These are phyloP conservation scores for Adiantum capillusveneris DNA, from an alignment of 75 land plant species.

Conservation along the genomic window DNA sequence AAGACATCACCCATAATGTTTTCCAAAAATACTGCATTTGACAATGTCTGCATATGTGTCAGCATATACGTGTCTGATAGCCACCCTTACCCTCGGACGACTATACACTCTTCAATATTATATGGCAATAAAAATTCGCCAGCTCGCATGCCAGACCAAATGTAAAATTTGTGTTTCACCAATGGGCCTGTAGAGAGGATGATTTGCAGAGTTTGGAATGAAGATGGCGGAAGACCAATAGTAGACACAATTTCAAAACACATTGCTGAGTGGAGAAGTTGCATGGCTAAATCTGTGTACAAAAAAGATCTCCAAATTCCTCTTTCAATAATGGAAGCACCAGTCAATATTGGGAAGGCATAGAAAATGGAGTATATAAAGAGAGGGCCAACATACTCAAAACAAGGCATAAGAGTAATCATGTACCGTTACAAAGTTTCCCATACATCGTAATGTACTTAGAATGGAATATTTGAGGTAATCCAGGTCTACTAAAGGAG, in stretches of 20 bases:
- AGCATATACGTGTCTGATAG: no score
- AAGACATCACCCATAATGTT: no score
- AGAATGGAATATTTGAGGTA: no score
- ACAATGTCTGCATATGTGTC: no score
- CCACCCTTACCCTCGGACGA: conserved; percentile 72
- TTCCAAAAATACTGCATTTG: no score
- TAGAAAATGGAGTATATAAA: conserved; percentile 79
- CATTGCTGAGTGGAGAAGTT: conserved; percentile 83
- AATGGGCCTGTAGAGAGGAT: conserved; percentile 87
- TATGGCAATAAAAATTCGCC: conserved; percentile 74
- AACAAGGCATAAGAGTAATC: no score
- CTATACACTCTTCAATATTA: conserved; percentile 68
- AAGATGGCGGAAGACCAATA: conserved; percentile 85
- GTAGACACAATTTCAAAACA: conserved; percentile 82
- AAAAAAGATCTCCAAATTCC: conserved; percentile 85
- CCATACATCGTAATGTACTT: no score
- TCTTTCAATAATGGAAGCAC: conserved; percentile 91
- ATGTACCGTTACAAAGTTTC: no score
- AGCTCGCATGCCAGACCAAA: conserved; percentile 67
- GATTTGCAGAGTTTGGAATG: conserved; percentile 89
- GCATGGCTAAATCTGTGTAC: conserved; percentile 96
- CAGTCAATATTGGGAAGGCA: conserved; percentile 82
- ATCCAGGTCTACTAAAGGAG: no score
- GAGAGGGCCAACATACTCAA: conserved; percentile 84
- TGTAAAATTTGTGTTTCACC: conserved; percentile 77